These are phyloP conservation scores for Rhizophagus sp. DNA, from an alignment of 192 early-diverging fungal species.

Conservation along the genomic window DNA sequence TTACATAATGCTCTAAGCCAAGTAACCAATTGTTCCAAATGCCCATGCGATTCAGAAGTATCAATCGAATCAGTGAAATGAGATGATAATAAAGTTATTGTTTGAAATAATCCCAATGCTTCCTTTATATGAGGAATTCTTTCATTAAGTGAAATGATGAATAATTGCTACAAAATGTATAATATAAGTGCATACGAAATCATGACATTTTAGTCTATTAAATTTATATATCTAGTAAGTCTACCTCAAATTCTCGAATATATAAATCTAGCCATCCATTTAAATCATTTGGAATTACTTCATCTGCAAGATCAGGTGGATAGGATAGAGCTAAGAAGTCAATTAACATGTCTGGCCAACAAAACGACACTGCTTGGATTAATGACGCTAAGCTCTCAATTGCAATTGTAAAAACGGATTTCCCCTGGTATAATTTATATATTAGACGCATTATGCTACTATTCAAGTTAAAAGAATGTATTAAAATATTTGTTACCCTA, in stretches of 20 bases:
- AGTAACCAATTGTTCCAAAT: conserved; percentile 36
- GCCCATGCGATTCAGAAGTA: conserved; percentile 16
- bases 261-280: conserved; percentile 24
- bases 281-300: conserved; percentile 17
- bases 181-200: background rate
- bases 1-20: conserved; percentile 47
- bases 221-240: background rate
- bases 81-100: conserved; percentile 43
- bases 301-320: background rate
- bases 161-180: conserved; percentile 26
- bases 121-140: conserved; percentile 47
- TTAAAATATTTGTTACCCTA: conserved; percentile 17
- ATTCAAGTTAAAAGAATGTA: background rate
- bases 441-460: background rate
- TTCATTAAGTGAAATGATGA: conserved; percentile 41
- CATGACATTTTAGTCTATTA: background rate
- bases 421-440: conserved; percentile 2
- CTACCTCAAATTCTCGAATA: conserved; percentile 36
- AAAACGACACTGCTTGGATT: conserved; percentile 13
- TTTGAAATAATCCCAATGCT: conserved; percentile 41
- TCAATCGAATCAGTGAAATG: conserved; percentile 19
- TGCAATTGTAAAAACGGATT: conserved; percentile 29
- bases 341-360: conserved; percentile 37
- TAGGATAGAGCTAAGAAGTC: conserved; percentile 25
- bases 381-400: conserved; percentile 23